phyloP scores from a whole-genome alignment of 2,329 filamentous ascomycete species.

The Ophiostoma ips region DNA sequence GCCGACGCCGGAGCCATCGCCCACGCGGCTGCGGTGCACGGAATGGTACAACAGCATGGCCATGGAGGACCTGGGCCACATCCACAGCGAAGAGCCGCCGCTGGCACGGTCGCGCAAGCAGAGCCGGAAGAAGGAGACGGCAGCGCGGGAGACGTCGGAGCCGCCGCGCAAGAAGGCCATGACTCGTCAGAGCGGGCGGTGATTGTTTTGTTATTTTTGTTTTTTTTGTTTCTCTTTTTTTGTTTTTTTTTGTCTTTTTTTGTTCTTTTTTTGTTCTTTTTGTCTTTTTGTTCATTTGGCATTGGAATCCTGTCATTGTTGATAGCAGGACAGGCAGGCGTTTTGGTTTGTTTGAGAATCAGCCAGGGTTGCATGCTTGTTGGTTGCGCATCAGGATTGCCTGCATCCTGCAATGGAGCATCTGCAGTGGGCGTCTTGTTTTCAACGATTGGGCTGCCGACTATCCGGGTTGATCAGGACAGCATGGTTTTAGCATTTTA shows the following conservation, averaged over 20 bases:
- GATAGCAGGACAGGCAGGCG: too few species aligned
- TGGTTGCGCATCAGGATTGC: too few species aligned
- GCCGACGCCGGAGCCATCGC: conserved; percentile 32
- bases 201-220: not conserved
- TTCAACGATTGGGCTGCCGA: too few species aligned
- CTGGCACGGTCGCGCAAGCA: conserved; percentile 37
- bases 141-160: conserved; percentile 13
- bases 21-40: conserved; percentile 34
- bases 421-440: too few species aligned
- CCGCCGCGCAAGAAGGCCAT: conserved; percentile 15
- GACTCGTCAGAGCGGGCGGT: conserved; percentile 6
- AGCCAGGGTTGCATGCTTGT: too few species aligned
- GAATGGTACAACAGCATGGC: conserved; percentile 44
- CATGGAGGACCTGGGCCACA: conserved; percentile 40
- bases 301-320: not conserved
- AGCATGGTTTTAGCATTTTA: too few species aligned
- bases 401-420: too few species aligned
- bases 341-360: not conserved
- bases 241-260: not conserved
- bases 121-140: conserved; percentile 32
- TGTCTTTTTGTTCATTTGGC: not conserved
- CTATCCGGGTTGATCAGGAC: too few species aligned
- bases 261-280: not conserved
- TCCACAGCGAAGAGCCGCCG: conserved; percentile 42
- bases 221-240: not conserved